These are phyloP conservation scores for Prunus davidiana DNA, from an alignment of 306 rosid genomes.

Conservation along the genomic window DNA sequence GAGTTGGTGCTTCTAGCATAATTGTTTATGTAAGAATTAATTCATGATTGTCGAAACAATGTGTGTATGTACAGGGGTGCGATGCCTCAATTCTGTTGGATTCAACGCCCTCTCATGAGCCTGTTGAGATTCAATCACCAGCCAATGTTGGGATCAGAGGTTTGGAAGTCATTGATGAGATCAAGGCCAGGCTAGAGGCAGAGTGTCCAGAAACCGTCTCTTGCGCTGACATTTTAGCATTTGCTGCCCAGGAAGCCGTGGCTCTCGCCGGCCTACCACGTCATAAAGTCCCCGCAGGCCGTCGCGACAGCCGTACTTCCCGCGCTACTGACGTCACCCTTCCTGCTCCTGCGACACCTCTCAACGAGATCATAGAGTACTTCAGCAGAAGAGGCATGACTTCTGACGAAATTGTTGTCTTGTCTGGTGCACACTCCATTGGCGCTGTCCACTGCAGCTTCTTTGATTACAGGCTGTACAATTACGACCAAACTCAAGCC, in stretches of 20 bases:
- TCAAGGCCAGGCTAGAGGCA: constrained; percentile 47
- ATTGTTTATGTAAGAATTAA: not conserved
- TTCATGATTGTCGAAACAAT: not conserved
- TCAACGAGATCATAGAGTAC: constrained; percentile 16
- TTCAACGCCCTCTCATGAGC: constrained; percentile 15
- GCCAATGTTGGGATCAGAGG: constrained; percentile 46
- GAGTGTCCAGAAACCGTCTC: constrained; percentile 56
- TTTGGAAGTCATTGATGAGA: constrained; percentile 45
- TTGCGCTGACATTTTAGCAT: constrained; percentile 60
- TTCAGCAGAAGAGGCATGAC: constrained; percentile 40
- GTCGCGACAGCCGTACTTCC: constrained; percentile 47
- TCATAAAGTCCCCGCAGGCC: constrained; percentile 33
- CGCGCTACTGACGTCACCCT: constrained; percentile 31
- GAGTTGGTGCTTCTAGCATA: not conserved
- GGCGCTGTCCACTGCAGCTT: constrained; percentile 41
- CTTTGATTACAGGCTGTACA: constrained; percentile 32
- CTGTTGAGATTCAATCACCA: constrained; percentile 50
- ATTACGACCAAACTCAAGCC: constrained; percentile 1
- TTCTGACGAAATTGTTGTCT: constrained; percentile 46
- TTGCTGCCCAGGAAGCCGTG: constrained; percentile 39
- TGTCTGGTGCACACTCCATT: constrained; percentile 62
- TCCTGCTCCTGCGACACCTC: constrained; percentile 24
- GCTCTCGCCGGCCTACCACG: constrained; percentile 27
- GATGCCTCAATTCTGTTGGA: constrained; percentile 77
- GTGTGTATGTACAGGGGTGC: constrained; percentile 51